Base-by-base conservation (phyloP, 805 yeast species). In the Kodamaea leandrae region DNA sequence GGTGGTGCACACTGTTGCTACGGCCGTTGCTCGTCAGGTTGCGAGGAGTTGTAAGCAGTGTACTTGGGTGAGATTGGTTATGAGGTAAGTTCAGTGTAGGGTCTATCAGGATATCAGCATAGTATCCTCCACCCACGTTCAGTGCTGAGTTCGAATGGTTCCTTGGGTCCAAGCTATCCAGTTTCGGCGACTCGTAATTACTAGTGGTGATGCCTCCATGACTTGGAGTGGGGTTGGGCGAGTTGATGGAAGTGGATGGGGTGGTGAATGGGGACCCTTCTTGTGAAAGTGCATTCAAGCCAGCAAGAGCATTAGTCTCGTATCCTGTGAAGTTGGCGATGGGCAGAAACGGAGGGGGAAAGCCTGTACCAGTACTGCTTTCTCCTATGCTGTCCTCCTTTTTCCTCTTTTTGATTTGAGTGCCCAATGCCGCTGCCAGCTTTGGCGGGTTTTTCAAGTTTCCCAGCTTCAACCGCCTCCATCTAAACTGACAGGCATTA, bases 31-130 rank as follows among this genome's bases (percentile, higher is more conserved):
- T 33, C 2, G 61, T 51, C 10, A 65, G 59, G 44, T 59, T 60
- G 35, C 68, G 45, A 5, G 68, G 66, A 6, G 64, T 55, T n/a
- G 55, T 49, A 4, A 52, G 43, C 39, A 28, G 36, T 13, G 66
- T 58, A 32, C 60, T 60, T 13, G 66, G 60, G 36, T 62, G 62
- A 4, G 64, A 57, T 49, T 58, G 63, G 52, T 66, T 63, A 45
- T 68, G 73, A 4, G 74, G 74, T 47, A 68, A 51, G 52, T 68
- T 68, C 71, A 67, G 68, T 12, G 73, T 68, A 3, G 73, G 74
- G 47, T 69, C 74, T 9, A 68, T 63, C 25, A 65, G 57, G 21
- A 68, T 66, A 23, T 69, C 74, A 17, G 70, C 66, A 48, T 68
- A 69, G 50, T 68, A 69, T 4, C 74, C 74, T 14, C 73, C 74